Percentiles rank a stretch among this genome's conserved stretches.
phyloP scores from a whole-genome alignment of 306 rosid species.

The Vicia sativa region DNA sequence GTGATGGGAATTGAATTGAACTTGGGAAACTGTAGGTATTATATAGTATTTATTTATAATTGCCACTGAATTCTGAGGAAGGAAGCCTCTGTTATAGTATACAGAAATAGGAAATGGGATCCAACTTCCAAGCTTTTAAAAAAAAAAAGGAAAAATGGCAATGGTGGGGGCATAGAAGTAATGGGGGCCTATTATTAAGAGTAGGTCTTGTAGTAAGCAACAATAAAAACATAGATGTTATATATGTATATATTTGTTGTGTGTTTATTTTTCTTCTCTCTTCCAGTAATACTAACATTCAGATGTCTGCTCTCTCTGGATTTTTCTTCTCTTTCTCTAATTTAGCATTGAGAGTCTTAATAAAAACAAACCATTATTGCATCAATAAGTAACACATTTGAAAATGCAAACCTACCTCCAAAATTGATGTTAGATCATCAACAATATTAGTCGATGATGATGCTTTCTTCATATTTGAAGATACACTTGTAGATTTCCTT shows the following conservation, averaged over 20 bases:
- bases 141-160: too few relatives aligned
- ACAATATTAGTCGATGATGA: slow-evolving; percentile 78
- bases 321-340: not conserved
- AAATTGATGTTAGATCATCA: slow-evolving; percentile 91
- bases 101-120: not conserved
- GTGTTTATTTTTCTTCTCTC: not conserved
- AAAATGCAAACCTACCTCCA: slow-evolving; percentile 62
- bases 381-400: slow-evolving; percentile 26
- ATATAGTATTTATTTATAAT: not conserved
- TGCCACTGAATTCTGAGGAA: not conserved
- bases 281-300: not conserved
- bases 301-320: not conserved
- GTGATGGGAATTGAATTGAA: slow-evolving; percentile 12
- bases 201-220: not conserved
- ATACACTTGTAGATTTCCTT: slow-evolving; percentile 56
- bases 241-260: not conserved
- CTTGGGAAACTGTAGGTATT: not conserved
- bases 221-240: slow-evolving; percentile 1
- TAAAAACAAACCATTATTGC: slow-evolving; percentile 9
- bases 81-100: not conserved
- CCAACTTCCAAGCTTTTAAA: too few relatives aligned
- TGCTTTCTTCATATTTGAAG: slow-evolving; percentile 73
- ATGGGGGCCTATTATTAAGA: not conserved
- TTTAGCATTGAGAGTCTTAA: not conserved
- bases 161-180: too few relatives aligned